These are phyloP conservation scores for Cytospora leucostoma DNA, from an alignment of 2,329 filamentous ascomycete genomes.

Conservation along the genomic window DNA sequence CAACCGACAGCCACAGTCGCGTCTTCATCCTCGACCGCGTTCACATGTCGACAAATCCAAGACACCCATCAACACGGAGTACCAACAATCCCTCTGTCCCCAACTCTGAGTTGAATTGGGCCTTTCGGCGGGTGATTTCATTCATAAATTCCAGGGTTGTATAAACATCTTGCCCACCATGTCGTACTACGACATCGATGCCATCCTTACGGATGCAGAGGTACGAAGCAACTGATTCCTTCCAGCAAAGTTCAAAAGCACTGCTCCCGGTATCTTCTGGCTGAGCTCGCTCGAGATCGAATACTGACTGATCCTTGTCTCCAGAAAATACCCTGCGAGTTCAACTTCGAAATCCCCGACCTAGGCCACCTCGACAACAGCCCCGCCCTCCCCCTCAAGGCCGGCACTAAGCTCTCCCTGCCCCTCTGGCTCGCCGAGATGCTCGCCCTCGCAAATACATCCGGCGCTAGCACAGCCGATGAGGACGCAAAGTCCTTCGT, in stretches of 20 bases:
- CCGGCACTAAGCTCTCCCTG: slow-evolving; percentile 76
- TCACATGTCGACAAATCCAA: slow-evolving; percentile 13
- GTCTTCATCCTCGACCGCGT: slow-evolving; percentile 17
- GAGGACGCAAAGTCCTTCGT: slow-evolving; percentile 60
- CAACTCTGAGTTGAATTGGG: not conserved
- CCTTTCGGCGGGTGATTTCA: not conserved
- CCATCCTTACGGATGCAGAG: slow-evolving; percentile 83
- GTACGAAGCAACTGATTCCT: slow-evolving; percentile 42
- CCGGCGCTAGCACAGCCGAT: slow-evolving; percentile 36
- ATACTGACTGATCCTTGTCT: not conserved
- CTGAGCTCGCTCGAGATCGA: not conserved
- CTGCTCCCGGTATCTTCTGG: slow-evolving; percentile 18
- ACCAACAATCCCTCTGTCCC: not conserved
- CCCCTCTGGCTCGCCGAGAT: slow-evolving; percentile 95
- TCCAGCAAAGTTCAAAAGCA: not conserved
- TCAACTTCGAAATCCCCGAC: slow-evolving; percentile 84
- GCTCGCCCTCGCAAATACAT: slow-evolving; percentile 69
- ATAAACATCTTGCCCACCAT: slow-evolving; percentile 38
- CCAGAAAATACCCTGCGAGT: slow-evolving; percentile 93
- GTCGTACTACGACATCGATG: slow-evolving; percentile 84
- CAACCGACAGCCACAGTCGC: slow-evolving; percentile 15
- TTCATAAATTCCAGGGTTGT: not conserved
- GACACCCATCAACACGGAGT: not conserved
- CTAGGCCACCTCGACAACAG: slow-evolving; percentile 90
- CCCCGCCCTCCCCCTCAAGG: slow-evolving; percentile 68